Conservation (phyloP, 768 basidiomycete genomes). For the Scleroderma bovista region DNA sequence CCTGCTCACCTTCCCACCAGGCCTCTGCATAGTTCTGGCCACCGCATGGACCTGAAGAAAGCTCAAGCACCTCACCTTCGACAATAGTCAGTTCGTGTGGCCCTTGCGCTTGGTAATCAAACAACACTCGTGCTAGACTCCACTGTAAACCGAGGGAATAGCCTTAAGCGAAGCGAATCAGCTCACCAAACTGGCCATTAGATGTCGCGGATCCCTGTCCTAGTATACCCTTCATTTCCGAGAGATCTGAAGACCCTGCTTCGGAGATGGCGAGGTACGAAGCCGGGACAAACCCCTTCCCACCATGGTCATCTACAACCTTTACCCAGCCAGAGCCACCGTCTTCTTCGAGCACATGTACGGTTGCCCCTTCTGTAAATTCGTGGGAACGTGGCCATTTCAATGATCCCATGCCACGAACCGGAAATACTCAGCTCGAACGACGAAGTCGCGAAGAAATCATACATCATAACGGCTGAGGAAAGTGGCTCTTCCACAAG, state of each 20-base stretch:
- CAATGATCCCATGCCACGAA: conserved; percentile 25
- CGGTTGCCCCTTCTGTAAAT: conserved; percentile 51
- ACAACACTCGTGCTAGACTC: conserved; percentile 68
- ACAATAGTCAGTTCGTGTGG: conserved; percentile 60
- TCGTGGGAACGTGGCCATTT: conserved; percentile 9
- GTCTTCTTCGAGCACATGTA: conserved; percentile 71
- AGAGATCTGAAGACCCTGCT: conserved; percentile 14
- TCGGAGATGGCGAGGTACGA: conserved; percentile 56
- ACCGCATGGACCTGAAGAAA: conserved; percentile 55
- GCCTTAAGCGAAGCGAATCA: not conserved
- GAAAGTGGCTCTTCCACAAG: conserved; percentile 41
- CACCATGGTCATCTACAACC: conserved; percentile 51
- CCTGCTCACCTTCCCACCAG: conserved; percentile 77
- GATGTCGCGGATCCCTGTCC: conserved; percentile 36
- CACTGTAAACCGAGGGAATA: conserved; percentile 4
- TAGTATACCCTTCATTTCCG: conserved; percentile 4
- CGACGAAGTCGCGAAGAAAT: conserved; percentile 68
- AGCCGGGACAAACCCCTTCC: conserved; percentile 77
- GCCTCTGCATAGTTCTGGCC: conserved; percentile 69
- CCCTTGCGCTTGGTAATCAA: conserved; percentile 71
- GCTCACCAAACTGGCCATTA: conserved; percentile 46
- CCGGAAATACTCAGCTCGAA: conserved; percentile 71
- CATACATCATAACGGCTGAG: conserved; percentile 61
- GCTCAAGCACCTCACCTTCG: conserved; percentile 57
- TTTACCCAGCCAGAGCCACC: conserved; percentile 89